These are phyloP conservation scores for Schwanniomyces etchellsii DNA, from an alignment of 1,139 yeast species.

Conservation along the genomic window DNA sequence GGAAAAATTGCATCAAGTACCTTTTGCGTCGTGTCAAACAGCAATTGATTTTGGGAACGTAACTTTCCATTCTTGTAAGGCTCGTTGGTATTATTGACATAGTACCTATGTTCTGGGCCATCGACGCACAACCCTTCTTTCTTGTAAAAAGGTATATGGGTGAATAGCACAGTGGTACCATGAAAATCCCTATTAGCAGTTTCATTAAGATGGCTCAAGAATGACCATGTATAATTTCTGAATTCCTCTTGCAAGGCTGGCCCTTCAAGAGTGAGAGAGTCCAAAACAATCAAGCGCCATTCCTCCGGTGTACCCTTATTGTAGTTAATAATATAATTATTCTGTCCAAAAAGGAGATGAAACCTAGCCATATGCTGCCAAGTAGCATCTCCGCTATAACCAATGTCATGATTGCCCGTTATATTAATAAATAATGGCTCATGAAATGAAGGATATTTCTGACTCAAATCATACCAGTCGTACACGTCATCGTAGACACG, in stretches of 20 bases:
- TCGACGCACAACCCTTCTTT: conserved; percentile 77
- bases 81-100: conserved; percentile 54
- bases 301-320: conserved; percentile 57
- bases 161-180: conserved; percentile 78
- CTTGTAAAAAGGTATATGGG: conserved; percentile 89
- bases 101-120: conserved; percentile 64
- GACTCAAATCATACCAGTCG: conserved; percentile 53
- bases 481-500: conserved; percentile 53
- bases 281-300: conserved; percentile 82
- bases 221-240: conserved; percentile 62
- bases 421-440: conserved; percentile 67
- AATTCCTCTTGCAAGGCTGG: conserved; percentile 80
- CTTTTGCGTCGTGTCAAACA: conserved; percentile 57
- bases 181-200: conserved; percentile 43
- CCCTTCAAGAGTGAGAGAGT: conserved; percentile 81
- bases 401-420: conserved; percentile 94
- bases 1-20: conserved; percentile 68
- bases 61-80: conserved; percentile 66
- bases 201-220: conserved; percentile 51
- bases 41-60: conserved; percentile 83
- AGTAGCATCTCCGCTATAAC: conserved; percentile 93
- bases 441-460: conserved; percentile 26
- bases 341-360: conserved; percentile 68
- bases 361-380: conserved; percentile 85
- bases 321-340: conserved; percentile 74